Evolutionary conservation across 2,329 filamentous ascomycete genomes (phyloP).

Genomic region (Lasiodiplodia sp.): DNA sequence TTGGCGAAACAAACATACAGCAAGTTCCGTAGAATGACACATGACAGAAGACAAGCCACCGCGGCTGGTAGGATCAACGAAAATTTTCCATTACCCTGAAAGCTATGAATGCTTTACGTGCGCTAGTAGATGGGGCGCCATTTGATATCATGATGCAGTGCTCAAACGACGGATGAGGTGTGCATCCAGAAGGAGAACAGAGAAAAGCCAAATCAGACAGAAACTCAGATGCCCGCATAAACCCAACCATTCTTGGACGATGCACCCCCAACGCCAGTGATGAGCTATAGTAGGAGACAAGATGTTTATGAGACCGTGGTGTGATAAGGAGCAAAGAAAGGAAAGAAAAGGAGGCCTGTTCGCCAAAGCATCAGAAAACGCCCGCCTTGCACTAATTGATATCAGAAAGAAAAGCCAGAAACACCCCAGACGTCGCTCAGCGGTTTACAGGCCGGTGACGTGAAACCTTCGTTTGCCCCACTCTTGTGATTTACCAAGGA

Average conservation of each 20-base stretch:
- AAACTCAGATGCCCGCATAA: constrained; percentile 11
- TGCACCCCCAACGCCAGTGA: constrained; percentile 18
- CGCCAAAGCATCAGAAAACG: constrained; percentile 19
- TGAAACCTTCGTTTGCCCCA: background rate
- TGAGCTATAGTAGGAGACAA: constrained; percentile 10
- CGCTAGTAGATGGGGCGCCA: constrained; percentile 10
- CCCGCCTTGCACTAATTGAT: constrained; percentile 23
- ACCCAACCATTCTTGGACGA: constrained; percentile 17
- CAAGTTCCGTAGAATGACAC: background rate
- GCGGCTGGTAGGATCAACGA: constrained; percentile 1
- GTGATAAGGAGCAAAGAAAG: background rate
- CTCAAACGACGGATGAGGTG: constrained; percentile 23
- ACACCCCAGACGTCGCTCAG: background rate
- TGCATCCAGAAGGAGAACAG: constrained; percentile 3
- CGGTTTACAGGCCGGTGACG: background rate
- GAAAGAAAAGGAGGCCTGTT: constrained; percentile 3
- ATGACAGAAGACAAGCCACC: background rate
- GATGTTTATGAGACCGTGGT: constrained; percentile 3
- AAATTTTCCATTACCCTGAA: constrained; percentile 22
- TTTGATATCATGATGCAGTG: constrained; percentile 26
- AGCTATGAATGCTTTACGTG: constrained; percentile 22
- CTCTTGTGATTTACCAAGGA: constrained; percentile 55
- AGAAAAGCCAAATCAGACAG: background rate
- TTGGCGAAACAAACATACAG: background rate
- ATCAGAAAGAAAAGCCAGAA: constrained; percentile 25